Evolutionary conservation across 208 protist genomes (phyloP).

Genomic region (Acanthamoeba culbertsoni): DNA sequence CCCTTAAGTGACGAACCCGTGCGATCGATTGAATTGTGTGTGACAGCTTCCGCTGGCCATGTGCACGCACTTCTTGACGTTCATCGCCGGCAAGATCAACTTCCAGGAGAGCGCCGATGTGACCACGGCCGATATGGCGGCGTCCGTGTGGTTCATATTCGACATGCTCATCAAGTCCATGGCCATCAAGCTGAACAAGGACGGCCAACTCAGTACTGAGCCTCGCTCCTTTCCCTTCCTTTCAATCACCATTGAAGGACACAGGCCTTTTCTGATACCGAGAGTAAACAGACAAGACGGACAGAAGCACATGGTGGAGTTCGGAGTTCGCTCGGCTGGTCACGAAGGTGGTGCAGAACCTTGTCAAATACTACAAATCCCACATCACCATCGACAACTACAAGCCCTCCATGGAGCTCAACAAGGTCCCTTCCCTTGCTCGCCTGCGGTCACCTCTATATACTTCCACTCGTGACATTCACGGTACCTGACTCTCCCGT

Average conservation of each 20-base stretch:
- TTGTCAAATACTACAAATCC: constrained; percentile 58
- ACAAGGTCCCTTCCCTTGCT: not conserved
- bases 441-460: not conserved
- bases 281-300: not conserved
- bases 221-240: no score
- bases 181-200: constrained; percentile 57
- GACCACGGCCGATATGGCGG: constrained; percentile 17
- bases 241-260: no score
- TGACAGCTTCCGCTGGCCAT: constrained; percentile 34
- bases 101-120: constrained; percentile 43
- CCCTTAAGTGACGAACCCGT: no score
- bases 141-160: constrained; percentile 77
- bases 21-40: no score
- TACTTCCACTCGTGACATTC: not conserved
- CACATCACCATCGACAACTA: constrained; percentile 52
- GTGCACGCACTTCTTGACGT: constrained; percentile 53
- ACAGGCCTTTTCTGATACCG: no score
- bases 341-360: constrained; percentile 37
- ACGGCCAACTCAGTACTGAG: constrained; percentile 33
- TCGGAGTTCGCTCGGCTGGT: constrained; percentile 19
- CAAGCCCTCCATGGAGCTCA: constrained; percentile 59
- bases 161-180: constrained; percentile 78
- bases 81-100: constrained; percentile 62
- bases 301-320: constrained; percentile 43
- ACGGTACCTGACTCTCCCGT: not conserved